These are phyloP conservation scores for Powellomyces hirtus DNA, from an alignment of 192 early-diverging fungal species.

Conservation along the genomic window DNA sequence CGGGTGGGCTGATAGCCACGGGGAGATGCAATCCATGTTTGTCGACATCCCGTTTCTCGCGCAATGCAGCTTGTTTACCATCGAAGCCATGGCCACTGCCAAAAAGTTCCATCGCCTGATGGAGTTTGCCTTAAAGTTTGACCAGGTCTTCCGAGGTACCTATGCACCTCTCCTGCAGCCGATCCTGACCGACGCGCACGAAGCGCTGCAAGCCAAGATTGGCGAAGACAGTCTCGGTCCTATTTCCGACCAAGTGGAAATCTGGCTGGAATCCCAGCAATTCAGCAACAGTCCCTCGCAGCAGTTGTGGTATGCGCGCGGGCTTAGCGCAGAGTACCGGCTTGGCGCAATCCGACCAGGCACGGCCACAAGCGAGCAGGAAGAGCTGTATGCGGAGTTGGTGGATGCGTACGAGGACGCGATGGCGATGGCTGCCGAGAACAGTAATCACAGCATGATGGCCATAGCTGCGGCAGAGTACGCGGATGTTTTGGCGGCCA, in stretches of 20 bases:
- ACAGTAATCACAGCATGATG: background rate
- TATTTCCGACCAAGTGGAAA: conserved; percentile 1
- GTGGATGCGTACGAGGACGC: conserved; percentile 10
- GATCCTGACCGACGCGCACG: conserved; percentile 4
- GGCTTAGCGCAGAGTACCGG: background rate
- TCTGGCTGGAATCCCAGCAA: conserved; percentile 2
- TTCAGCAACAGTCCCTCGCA: background rate
- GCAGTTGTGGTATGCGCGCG: background rate
- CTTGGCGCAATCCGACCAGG: background rate
- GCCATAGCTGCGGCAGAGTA: conserved; percentile 20
- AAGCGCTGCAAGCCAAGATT: background rate
- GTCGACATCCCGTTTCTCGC: conserved; percentile 19
- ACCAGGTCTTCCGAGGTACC: conserved; percentile 13
- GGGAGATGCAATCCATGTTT: conserved; percentile 10
- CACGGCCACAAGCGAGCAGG: background rate
- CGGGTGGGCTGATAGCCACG: conserved; percentile 21
- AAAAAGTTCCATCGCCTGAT: conserved; percentile 24
- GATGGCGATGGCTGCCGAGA: background rate
- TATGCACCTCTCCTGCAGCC: conserved; percentile 13
- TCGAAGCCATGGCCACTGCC: conserved; percentile 20
- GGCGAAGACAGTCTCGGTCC: background rate
- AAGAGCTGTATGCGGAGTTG: background rate
- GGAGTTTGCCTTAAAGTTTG: conserved; percentile 19
- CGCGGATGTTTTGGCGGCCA: conserved; percentile 14
- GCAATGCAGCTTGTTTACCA: conserved; percentile 18